Base-by-base conservation (phyloP, 2,329 filamentous ascomycete genomes). In the Nothomitra cinnamomea region DNA sequence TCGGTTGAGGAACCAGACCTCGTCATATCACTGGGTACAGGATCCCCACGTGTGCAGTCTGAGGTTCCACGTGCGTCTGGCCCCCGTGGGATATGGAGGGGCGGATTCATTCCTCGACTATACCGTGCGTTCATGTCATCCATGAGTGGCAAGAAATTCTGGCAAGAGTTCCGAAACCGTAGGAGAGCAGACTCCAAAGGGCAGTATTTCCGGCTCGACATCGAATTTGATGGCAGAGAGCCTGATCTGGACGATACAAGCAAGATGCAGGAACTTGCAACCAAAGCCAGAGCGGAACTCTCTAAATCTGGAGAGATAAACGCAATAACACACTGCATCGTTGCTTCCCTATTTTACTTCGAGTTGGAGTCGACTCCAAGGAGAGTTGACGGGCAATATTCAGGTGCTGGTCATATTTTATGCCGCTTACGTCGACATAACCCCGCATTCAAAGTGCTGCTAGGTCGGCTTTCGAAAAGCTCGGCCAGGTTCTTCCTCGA, bases 331-430 rank as follows among this genome's bases (percentile, higher is more conserved):
- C n/a, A n/a, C n/a, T 60, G 54, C 47, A 47, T 61, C 22, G 55
- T 61, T 42, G 55, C 57, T 19, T 55, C 58, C 55, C 53, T 56
- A 21, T 62, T 62, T 54, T 45, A 61, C 25, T 61, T 61, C 47
- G 55, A 61, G 52, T 41, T 62, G 24, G 56, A 58, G 32, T 40
- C 28, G n/a, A 42, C 60, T 42, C 58, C 58, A 15, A 35, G 38
- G 41, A 59, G 57, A 45, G 55, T 55, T 28, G 57, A 58, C 24
- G 54, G 56, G 8, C 43, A 49, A 55, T 61, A 60, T 47, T 55
- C 22, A 52, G 57, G 53, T 51, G 57, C 52, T 42, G 55, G 59
- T 48, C 51, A 58, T 53, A 60, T 61, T 54, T 50, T 60, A 2
- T 61, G 56, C 45, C 54, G 56, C 21, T 54, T 55, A 43, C 55